phyloP scores from a whole-genome alignment of 2,329 filamentous ascomycete species.

The Talaromyces sp. region DNA sequence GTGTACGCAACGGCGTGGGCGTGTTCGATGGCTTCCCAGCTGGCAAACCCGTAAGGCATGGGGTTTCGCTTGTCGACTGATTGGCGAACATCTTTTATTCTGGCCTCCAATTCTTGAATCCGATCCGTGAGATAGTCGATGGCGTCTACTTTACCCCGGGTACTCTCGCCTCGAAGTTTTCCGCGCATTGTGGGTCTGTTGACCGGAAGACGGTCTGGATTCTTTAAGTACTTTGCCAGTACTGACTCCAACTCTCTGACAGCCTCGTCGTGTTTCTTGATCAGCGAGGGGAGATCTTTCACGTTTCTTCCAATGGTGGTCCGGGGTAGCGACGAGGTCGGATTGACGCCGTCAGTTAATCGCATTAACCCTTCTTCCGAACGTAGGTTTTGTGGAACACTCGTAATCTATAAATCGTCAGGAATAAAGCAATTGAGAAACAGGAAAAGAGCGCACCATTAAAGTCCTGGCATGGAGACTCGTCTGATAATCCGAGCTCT shows the following conservation, averaged over 20 bases:
- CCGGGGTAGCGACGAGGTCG: conserved; percentile 70
- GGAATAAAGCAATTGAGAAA: neutral
- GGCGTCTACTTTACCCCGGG: conserved; percentile 74
- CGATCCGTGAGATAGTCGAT: conserved; percentile 88
- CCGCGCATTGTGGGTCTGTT: conserved; percentile 73
- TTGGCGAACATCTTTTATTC: conserved; percentile 77
- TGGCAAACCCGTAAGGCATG: conserved; percentile 90
- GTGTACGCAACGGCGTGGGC: conserved; percentile 83
- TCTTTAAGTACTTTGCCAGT: conserved; percentile 83
- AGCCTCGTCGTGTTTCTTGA: conserved; percentile 73
- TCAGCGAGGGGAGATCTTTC: conserved; percentile 78
- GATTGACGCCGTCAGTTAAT: conserved; percentile 74
- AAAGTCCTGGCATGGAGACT: conserved; percentile 71
- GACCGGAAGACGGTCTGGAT: conserved; percentile 72
- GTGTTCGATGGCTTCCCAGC: conserved; percentile 80
- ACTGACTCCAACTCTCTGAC: conserved; percentile 79
- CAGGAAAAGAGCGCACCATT: conserved; percentile 40
- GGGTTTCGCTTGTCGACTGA: conserved; percentile 82
- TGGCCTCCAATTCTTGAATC: conserved; percentile 73
- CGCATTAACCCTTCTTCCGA: conserved; percentile 83
- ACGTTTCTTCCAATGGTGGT: conserved; percentile 87
- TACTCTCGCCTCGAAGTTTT: conserved; percentile 65
- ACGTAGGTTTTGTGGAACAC: conserved; percentile 70
- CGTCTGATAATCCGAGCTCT: conserved; percentile 79
- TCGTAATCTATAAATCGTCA: conserved; percentile 57